A percentile compares a stretch with the other conserved stretches of the same genome.
Conservation (phyloP, 2,329 filamentous ascomycete genomes). For the Kalmusia sp. region DNA sequence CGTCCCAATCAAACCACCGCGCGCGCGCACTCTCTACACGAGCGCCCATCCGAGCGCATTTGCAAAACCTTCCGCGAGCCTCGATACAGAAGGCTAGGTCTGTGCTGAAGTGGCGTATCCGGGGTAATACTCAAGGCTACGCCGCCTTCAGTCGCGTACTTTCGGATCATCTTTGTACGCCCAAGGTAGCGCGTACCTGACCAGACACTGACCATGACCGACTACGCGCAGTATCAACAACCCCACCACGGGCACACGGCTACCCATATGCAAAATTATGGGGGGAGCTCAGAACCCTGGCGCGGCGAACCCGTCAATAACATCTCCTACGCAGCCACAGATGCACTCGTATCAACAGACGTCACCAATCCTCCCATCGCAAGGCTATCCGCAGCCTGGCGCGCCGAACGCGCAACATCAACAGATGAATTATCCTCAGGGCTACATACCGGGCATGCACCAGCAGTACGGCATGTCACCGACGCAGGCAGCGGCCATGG, state of each 20-base stretch:
- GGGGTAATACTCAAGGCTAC: constrained; percentile 37
- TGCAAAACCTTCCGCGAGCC: constrained; percentile 25
- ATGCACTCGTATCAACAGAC: constrained; percentile 66
- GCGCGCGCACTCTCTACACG: constrained; percentile 18
- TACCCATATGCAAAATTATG: constrained; percentile 49
- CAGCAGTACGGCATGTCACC: constrained; percentile 77
- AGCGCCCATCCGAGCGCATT: constrained; percentile 24
- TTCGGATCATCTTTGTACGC: constrained; percentile 30
- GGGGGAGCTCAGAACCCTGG: constrained; percentile 44
- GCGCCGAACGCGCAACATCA: constrained; percentile 67
- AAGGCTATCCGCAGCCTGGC: constrained; percentile 71
- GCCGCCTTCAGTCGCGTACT: constrained; percentile 33
- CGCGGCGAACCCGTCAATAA: constrained; percentile 60
- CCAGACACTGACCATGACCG: constrained; percentile 47
- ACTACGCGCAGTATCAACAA: constrained; percentile 58
- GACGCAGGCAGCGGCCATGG: constrained; percentile 91
- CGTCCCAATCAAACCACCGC: constrained; percentile 37
- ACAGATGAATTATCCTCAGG: constrained; percentile 83
- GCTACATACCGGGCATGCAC: constrained; percentile 77
- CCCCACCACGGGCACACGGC: constrained; percentile 54
- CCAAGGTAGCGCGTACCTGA: constrained; percentile 27
- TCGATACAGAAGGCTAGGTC: constrained; percentile 24
- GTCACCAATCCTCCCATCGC: constrained; percentile 81
- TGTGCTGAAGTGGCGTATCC: constrained; percentile 43
- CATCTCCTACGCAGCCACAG: constrained; percentile 71